Conservation (phyloP, 1,284 basidiomycete genomes). For the Cutaneotrichosporon cyanovorans region DNA sequence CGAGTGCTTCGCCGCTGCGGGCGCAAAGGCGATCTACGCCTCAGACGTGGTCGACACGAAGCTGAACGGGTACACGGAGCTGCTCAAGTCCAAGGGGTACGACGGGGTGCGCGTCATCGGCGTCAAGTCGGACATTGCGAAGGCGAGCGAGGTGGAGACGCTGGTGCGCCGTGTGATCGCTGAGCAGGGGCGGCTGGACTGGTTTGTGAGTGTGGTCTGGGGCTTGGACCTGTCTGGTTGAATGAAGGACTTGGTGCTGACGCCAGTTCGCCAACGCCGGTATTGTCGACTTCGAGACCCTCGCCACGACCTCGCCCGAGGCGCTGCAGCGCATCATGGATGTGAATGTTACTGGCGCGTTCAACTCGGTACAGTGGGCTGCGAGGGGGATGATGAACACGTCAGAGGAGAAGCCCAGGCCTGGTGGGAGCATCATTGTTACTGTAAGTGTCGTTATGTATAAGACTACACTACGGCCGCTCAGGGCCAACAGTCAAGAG, state of each 20-base stretch:
- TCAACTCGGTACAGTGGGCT: constrained; percentile 15
- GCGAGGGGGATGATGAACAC: constrained; percentile 14
- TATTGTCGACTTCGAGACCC: constrained; percentile 14
- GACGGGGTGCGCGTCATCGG: constrained; percentile 3
- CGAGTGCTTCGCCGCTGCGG: constrained; percentile 8
- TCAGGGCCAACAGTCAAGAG: too few species aligned
- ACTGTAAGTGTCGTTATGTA: constrained; percentile 13
- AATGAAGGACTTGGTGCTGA: neutral
- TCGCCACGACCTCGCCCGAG: constrained; percentile 4
- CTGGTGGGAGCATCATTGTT: constrained; percentile 15
- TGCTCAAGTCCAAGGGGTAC: constrained; percentile 3
- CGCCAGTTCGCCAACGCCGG: constrained; percentile 14
- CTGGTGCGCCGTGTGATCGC: constrained; percentile 10
- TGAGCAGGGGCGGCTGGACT: constrained; percentile 13
- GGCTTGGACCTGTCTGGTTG: neutral
- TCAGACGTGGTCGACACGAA: constrained; percentile 6
- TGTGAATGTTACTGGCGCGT: constrained; percentile 14
- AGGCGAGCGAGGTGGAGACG: constrained; percentile 12
- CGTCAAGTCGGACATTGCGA: constrained; percentile 10
- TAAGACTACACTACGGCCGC: neutral
- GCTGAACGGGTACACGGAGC: neutral
- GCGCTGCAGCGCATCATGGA: constrained; percentile 9
- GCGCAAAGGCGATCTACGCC: constrained; percentile 10
- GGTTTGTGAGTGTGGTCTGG: constrained; percentile 18
- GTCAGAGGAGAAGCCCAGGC: constrained; percentile 4